Evolutionary conservation across 345 rosid genomes (phyloP).

Genomic region (Bretschneidera sinensis): DNA sequence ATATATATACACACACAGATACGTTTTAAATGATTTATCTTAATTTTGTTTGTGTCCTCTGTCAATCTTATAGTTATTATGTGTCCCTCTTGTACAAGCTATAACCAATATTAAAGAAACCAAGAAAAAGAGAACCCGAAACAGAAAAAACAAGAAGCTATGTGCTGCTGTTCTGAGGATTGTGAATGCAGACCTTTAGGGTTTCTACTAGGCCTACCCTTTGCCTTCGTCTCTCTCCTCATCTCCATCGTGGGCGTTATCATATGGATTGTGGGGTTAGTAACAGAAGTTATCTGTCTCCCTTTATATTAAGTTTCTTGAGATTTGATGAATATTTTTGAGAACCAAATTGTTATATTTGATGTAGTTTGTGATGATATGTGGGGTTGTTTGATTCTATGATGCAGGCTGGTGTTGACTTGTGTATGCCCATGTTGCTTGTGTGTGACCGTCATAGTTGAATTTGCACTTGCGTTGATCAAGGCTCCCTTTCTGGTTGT

Average conservation of each 20-base stretch:
- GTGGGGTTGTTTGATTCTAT: not conserved
- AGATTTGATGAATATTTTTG: not conserved
- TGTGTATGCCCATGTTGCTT: slow-evolving; percentile 65
- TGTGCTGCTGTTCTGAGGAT: slow-evolving; percentile 42
- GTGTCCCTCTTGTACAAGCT: not conserved
- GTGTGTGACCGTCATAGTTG: slow-evolving; percentile 52
- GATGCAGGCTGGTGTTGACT: slow-evolving; percentile 45
- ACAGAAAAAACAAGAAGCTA: slow-evolving; percentile 9
- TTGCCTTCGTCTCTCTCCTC: slow-evolving; percentile 52
- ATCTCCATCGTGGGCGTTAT: slow-evolving; percentile 49
- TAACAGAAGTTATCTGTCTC: not conserved
- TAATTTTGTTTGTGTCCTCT: not conserved
- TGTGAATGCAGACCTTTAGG: slow-evolving; percentile 61
- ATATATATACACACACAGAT: not conserved
- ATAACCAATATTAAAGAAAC: not conserved
- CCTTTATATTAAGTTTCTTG: not conserved
- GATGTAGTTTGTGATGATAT: not conserved
- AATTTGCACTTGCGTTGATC: slow-evolving; percentile 55
- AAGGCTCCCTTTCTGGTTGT: slow-evolving; percentile 53
- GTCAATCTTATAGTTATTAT: not conserved
- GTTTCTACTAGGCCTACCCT: slow-evolving; percentile 65
- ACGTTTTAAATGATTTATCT: not conserved
- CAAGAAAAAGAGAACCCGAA: not conserved
- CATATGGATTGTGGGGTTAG: slow-evolving; percentile 59
- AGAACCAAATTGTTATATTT: not conserved